A percentile compares a stretch with the other conserved stretches of the same genome.
Evolutionary conservation across 1,284 basidiomycete genomes (phyloP).

Genomic region (Ceratobasidium sp.): DNA sequence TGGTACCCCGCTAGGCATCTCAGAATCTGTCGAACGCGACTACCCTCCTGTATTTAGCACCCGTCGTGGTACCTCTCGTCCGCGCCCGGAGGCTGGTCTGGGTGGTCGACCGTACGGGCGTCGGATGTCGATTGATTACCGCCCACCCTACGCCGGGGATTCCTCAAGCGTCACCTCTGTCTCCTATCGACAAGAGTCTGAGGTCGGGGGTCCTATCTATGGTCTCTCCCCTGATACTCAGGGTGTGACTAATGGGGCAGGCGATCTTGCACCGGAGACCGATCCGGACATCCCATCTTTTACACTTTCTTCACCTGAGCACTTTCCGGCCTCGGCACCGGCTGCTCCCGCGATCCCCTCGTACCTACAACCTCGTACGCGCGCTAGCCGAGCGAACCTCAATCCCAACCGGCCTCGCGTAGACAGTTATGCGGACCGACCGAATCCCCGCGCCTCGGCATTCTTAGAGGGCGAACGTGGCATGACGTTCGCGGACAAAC

Average conservation of each 20-base stretch:
- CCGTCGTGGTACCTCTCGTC: constrained; percentile 20
- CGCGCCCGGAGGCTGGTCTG: constrained; percentile 6
- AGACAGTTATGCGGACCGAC: constrained; percentile 33
- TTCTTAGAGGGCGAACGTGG: constrained; percentile 36
- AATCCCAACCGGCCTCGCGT: constrained; percentile 11
- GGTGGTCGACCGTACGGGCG: background rate
- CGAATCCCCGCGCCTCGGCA: constrained; percentile 29
- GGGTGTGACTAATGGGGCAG: constrained; percentile 36
- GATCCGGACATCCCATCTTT: constrained; percentile 35
- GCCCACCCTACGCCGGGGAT: constrained; percentile 23
- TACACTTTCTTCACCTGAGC: constrained; percentile 30
- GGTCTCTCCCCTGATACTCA: constrained; percentile 19
- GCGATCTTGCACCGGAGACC: constrained; percentile 41
- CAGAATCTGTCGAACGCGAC: constrained; percentile 11
- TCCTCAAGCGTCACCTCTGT: constrained; percentile 33
- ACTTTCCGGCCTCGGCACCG: constrained; percentile 22
- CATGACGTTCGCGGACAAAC: constrained; percentile 42
- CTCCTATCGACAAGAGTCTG: constrained; percentile 39
- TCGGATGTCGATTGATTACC: constrained; percentile 23
- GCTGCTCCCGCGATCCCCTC: constrained; percentile 38
- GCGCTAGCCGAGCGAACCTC: constrained; percentile 37
- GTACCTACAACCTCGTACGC: constrained; percentile 40
- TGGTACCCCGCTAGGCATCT: constrained; percentile 17
- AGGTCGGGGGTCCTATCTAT: constrained; percentile 13
- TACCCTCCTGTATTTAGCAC: constrained; percentile 32